Conservation (phyloP, 208 protist species). For the Acanthamoeba healyi region DNA sequence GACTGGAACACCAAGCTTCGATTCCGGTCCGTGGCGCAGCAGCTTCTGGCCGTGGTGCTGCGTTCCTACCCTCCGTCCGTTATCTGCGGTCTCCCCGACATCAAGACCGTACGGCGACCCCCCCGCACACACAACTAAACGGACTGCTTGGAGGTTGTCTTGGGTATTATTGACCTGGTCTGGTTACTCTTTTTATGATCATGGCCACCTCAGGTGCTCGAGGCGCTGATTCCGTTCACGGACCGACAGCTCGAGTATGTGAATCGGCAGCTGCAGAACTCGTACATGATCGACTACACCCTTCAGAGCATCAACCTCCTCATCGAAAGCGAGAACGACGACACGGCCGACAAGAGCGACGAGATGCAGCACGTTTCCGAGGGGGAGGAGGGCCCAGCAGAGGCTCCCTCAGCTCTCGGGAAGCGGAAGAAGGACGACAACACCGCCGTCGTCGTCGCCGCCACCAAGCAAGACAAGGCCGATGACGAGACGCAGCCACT, state of each 20-base stretch:
- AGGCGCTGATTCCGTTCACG: slow-evolving; percentile 65
- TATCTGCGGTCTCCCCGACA: not conserved
- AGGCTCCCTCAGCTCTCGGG: not conserved
- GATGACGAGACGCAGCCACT: not conserved
- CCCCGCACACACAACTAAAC: not conserved
- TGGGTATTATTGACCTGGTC: no score
- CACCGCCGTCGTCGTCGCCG: no score
- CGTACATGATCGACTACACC: slow-evolving; percentile 69
- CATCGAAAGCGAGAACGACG: not conserved
- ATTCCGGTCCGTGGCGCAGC: not conserved
- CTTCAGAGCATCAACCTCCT: slow-evolving; percentile 58
- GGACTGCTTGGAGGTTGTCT: no score
- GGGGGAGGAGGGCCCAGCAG: not conserved
- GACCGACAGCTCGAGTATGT: slow-evolving; percentile 36
- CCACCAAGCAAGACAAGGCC: not conserved
- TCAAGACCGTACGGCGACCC: not conserved
- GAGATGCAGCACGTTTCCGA: no score
- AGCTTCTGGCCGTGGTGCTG: slow-evolving; percentile 9
- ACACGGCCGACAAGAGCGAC: no score
- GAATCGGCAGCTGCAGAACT: slow-evolving; percentile 52
- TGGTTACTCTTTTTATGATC: no score
- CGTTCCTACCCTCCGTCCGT: not conserved
- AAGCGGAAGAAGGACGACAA: not conserved
- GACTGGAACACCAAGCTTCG: slow-evolving; percentile 88
- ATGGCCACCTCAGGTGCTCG: slow-evolving; percentile 35